Evolutionary conservation across 495 filamentous ascomycete species (phyloP).

Genomic region (Hypomontagnella monticulosa): DNA sequence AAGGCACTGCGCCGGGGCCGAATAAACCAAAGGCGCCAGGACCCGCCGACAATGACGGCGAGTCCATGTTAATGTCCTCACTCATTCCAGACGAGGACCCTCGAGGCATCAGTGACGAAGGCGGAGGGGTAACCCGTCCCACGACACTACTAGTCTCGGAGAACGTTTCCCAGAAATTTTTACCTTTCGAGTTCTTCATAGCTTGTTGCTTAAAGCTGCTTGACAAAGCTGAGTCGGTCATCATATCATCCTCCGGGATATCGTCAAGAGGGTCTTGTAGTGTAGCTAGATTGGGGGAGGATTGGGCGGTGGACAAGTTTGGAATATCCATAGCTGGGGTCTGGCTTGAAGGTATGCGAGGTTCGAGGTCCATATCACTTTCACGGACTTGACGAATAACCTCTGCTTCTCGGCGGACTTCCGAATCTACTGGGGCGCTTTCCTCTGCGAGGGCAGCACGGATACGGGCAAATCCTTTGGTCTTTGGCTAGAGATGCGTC

Average conservation of each 20-base stretch:
- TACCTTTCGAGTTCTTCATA: slow-evolving; percentile 72
- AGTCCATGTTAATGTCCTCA: slow-evolving; percentile 82
- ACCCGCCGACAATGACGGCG: slow-evolving; percentile 66
- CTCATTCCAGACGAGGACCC: slow-evolving; percentile 70
- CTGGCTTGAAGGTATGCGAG: slow-evolving; percentile 39
- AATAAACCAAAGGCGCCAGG: slow-evolving; percentile 35
- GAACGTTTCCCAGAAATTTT: slow-evolving; percentile 83
- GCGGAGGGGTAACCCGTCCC: slow-evolving; percentile 70
- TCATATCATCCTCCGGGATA: slow-evolving; percentile 68
- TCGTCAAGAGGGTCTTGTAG: slow-evolving; percentile 63
- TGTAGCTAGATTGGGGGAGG: slow-evolving; percentile 57
- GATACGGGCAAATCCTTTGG: slow-evolving; percentile 92
- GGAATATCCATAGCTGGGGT: slow-evolving; percentile 32
- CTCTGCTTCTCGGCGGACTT: slow-evolving; percentile 91
- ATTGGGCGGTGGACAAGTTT: slow-evolving; percentile 59
- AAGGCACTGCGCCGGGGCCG: slow-evolving; percentile 21
- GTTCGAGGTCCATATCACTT: slow-evolving; percentile 64
- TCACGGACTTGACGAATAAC: slow-evolving; percentile 94
- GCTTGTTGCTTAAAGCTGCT: slow-evolving; percentile 78
- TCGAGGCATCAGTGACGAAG: slow-evolving; percentile 61
- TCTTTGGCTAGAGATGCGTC: slow-evolving; percentile 72
- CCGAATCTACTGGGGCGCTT: slow-evolving; percentile 82
- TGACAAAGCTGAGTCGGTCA: slow-evolving; percentile 65
- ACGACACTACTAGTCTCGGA: slow-evolving; percentile 63
- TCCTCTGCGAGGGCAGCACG: slow-evolving; percentile 90